phyloP scores from a whole-genome alignment of 306 rosid genomes.

The Erythrophleum fordii region DNA sequence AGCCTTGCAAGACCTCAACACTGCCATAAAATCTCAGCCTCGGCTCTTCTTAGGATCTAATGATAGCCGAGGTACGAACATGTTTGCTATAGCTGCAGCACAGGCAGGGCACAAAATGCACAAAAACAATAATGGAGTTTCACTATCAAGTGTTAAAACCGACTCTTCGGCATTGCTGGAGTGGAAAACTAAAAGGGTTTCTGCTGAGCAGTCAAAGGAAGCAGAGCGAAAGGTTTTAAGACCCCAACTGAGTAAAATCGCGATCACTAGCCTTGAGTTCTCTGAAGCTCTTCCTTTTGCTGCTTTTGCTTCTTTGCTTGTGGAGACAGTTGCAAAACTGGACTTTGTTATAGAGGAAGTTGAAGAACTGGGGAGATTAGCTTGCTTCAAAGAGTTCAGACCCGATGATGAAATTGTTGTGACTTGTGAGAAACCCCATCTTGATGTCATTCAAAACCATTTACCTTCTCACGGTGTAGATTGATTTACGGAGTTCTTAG shows the following conservation, averaged over 20 bases:
- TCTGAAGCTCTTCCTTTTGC: slow-evolving; percentile 98
- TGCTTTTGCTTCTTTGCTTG: slow-evolving; percentile 93
- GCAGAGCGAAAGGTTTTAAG: slow-evolving; percentile 64
- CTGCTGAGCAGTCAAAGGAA: slow-evolving; percentile 54
- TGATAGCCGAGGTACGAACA: slow-evolving; percentile 57
- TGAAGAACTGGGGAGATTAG: slow-evolving; percentile 81
- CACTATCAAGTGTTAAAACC: slow-evolving; percentile 78
- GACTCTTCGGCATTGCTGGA: slow-evolving; percentile 76
- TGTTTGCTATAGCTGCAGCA: slow-evolving; percentile 74
- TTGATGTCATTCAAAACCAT: slow-evolving; percentile 50
- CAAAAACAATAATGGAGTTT: slow-evolving; percentile 46
- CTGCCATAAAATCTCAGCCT: slow-evolving; percentile 90
- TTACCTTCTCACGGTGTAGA: slow-evolving; percentile 69
- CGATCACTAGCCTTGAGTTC: slow-evolving; percentile 88
- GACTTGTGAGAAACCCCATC: slow-evolving; percentile 57
- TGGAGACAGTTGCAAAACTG: slow-evolving; percentile 89
- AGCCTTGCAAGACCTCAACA: slow-evolving; percentile 85
- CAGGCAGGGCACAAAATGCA: slow-evolving; percentile 56
- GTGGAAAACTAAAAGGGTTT: slow-evolving; percentile 66
- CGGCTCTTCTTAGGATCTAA: slow-evolving; percentile 89
- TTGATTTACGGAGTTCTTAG: slow-evolving; percentile 31
- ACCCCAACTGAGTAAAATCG: slow-evolving; percentile 83
- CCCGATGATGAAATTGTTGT: slow-evolving; percentile 65
- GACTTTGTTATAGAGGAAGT: slow-evolving; percentile 84
- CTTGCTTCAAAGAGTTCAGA: slow-evolving; percentile 73